Conservation (phyloP, 2,329 filamentous ascomycete genomes). For the Thielaviopsis euricoi region DNA sequence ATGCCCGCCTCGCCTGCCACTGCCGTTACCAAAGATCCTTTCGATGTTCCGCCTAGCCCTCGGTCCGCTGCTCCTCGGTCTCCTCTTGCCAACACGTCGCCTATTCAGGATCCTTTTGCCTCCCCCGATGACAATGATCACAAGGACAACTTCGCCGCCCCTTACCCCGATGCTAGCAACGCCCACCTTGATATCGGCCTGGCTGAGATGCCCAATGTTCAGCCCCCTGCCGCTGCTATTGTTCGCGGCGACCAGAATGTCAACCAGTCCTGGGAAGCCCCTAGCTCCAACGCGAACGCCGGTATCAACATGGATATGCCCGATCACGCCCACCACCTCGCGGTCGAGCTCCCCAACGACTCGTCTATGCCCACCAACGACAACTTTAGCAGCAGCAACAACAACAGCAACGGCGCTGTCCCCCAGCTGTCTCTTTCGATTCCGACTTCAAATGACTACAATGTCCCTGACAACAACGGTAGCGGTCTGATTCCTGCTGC, state of each 20-base stretch:
- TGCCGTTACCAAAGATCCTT: constrained; percentile 8
- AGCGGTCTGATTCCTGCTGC: constrained; percentile 5
- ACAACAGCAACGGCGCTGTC: background rate
- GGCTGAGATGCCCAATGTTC: constrained; percentile 20
- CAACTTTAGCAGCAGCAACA: background rate
- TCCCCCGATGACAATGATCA: constrained; percentile 6
- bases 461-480: constrained; percentile 16
- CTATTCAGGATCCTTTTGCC: constrained; percentile 9
- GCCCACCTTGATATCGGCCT: constrained; percentile 14
- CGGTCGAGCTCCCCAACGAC: constrained; percentile 4
- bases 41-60: constrained; percentile 8
- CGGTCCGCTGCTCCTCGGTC: background rate
- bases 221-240: constrained; percentile 20
- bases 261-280: constrained; percentile 10
- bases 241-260: constrained; percentile 18
- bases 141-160: constrained; percentile 4
- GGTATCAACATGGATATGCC: constrained; percentile 10
- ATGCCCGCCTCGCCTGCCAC: constrained; percentile 23
- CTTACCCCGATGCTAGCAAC: constrained; percentile 21
- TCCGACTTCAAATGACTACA: constrained; percentile 16
- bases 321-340: constrained; percentile 4
- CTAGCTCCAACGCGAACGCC: constrained; percentile 2
- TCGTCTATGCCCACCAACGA: background rate
- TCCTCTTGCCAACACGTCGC: background rate
- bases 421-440: constrained; percentile 7